Base-by-base conservation (phyloP, 2,329 filamentous ascomycete species). In the Zymoseptoria brevis region DNA sequence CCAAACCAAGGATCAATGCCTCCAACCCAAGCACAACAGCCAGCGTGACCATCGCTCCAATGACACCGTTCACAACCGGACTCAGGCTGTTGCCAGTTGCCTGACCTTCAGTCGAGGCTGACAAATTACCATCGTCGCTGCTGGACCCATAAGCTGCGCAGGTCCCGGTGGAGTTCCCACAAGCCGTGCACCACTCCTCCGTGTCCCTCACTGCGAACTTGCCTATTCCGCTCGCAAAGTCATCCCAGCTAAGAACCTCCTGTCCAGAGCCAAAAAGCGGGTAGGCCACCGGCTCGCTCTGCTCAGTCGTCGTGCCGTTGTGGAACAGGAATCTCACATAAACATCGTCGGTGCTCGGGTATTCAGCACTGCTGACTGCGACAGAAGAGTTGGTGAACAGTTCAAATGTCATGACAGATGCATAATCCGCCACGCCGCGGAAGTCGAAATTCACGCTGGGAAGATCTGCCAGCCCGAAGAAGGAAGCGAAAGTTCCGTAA, bases 361-460 rank as follows among this genome's bases (percentile, higher is more conserved):
- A 69, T 4, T 59, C 65, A 6, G 72, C 65, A 2, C 71, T 66
- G 0, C 79, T 80, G 66, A 81, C 80, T 2, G 68, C 66, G 0
- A 71, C 68, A 2, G 69, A 68, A 0, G 72, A 68, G 61, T 83
- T 79, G 49, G 83, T 86, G 67, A 85, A 81, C 21, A 81, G 81
- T 78, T 96, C 92, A 72, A 95, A 92, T 5, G 80, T 80, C 83
- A 96, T 90, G 64, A 85, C 85, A 2, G 86, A 87, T 4, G 90
- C 90, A 69, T 96, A 96, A 75, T 91, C 87, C n/a, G 87, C 85
- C 11, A 96, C 78, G 57, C 88, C 88, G 60, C 77, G 85, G 77
- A 96, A 96, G 72, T 88, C 77, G 1, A 75, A 66, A 60, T 79
- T 82, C 1, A 76, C 80, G 11, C 74, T 63, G 1, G 70, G 68